Base-by-base conservation (phyloP, 2,329 filamentous ascomycete species). In the Fusarium metavorans region DNA sequence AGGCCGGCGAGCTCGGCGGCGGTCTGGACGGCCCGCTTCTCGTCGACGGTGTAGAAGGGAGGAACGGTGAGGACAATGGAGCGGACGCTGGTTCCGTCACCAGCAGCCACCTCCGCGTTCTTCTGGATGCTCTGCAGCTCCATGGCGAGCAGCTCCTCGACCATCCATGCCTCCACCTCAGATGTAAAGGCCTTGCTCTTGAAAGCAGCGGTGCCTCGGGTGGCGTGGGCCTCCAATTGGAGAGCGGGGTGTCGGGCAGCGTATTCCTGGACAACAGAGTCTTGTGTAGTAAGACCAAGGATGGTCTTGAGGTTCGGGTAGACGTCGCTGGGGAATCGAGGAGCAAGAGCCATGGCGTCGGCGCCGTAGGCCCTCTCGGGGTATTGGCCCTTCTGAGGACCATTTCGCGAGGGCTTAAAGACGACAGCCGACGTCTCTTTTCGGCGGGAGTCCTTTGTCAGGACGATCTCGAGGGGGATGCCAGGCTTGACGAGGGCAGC, bases 71-170 rank as follows among this genome's bases (percentile, higher is more conserved):
- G 91, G 70, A 99, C 95, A 45, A 92, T 91, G 73, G 97, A 95
- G 66, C 92, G 92, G 57, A 98, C 91, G 67, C 87, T 87, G 62
- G 89, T 91, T 23, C 91, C 93, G 70, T 93, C 91, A 34, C 94
- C 95, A 68, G 95, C 95, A 79, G 97, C 84, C 54, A 87, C 85
- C 85, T 98, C 95, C 16, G 97, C 97, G 79, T 98, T 98, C 81
- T 91, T 91, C 82, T 93, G 93, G 77, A 98, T 91, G 83, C 94
- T 97, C 87, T 97, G 94, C 75, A 99, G 88, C 85, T 98, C 92
- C 97, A 99, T 99, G 58, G 95, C 95, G 81, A 99, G 84, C 75
- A 99, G 88, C 85, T 99, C 97, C 85, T 99, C 97, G 0, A 98
- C 92, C 78, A 94, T 90, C 90, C 91, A 92, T 45, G 89, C 84